These are phyloP conservation scores for Fusarium equiseti DNA, from an alignment of 2,329 filamentous ascomycete genomes.

Conservation along the genomic window DNA sequence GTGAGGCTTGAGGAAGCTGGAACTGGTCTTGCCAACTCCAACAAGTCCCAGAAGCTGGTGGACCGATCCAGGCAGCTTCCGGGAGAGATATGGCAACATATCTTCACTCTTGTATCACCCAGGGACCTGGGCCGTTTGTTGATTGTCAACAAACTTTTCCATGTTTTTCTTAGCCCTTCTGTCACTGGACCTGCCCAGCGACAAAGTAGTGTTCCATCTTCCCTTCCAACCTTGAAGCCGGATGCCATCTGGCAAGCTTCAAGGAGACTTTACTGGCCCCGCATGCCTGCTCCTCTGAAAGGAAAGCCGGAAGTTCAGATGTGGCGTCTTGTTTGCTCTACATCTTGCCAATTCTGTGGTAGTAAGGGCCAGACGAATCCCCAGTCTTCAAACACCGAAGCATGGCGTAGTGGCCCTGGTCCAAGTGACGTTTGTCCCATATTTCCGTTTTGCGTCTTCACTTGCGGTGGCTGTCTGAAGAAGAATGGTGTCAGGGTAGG, in stretches of 20 bases:
- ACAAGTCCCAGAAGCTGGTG: conserved; percentile 14
- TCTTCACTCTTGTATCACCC: conserved; percentile 76
- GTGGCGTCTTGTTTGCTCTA: conserved; percentile 77
- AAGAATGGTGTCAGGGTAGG: conserved; percentile 73
- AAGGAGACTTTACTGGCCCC: conserved; percentile 72
- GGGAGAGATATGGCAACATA: conserved; percentile 75
- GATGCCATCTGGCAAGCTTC: conserved; percentile 79
- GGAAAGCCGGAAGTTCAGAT: conserved; percentile 78
- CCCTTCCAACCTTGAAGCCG: conserved; percentile 60
- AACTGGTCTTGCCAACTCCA: conserved; percentile 17
- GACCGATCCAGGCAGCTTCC: conserved; percentile 58
- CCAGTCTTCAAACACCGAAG: conserved; percentile 51
- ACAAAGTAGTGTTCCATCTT: conserved; percentile 39
- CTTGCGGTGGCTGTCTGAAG: conserved; percentile 75
- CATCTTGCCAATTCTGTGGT: conserved; percentile 76
- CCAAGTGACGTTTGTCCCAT: conserved; percentile 70
- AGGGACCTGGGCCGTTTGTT: conserved; percentile 73
- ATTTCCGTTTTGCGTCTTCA: conserved; percentile 77
- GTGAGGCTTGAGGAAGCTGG: conserved; percentile 34
- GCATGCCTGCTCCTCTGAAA: conserved; percentile 76
- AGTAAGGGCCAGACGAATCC: conserved; percentile 50
- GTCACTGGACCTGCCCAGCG: conserved; percentile 42
- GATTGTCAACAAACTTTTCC: conserved; percentile 75
- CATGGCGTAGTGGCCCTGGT: conserved; percentile 72
- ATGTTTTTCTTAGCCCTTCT: conserved; percentile 67